phyloP scores from a whole-genome alignment of 139 green algal genomes.

The Pleodorina starrii region DNA sequence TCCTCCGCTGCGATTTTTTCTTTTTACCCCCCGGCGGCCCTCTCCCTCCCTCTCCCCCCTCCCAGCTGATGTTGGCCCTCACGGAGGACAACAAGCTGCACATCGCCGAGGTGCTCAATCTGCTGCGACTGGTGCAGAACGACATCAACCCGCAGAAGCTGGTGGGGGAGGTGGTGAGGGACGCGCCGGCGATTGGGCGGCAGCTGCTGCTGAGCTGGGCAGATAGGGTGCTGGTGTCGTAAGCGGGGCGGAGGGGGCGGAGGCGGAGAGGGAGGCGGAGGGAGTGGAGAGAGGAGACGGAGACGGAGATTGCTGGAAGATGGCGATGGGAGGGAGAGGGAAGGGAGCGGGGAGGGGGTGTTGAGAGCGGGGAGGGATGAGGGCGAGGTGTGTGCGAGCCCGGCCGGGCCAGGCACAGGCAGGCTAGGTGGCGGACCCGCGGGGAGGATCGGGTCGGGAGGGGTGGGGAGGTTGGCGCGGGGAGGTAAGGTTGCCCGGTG shows the following conservation, averaged over 20 bases:
- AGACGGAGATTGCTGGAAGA: no score
- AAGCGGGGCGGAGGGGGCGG: not conserved
- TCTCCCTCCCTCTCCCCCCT: slow-evolving; percentile 37
- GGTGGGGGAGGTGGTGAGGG: slow-evolving; percentile 59
- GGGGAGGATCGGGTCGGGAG: no score
- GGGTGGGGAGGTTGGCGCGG: no score
- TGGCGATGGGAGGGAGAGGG: no score
- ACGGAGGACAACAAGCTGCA: slow-evolving; percentile 97
- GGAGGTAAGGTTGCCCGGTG: not conserved
- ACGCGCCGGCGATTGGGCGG: slow-evolving; percentile 58
- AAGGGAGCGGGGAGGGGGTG: no score
- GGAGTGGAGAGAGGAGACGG: not conserved
- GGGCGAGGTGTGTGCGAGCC: no score
- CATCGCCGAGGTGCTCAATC: slow-evolving; percentile 78
- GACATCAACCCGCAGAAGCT: slow-evolving; percentile 69
- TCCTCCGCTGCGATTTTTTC: not conserved
- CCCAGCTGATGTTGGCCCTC: slow-evolving; percentile 91
- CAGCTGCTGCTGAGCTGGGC: slow-evolving; percentile 74
- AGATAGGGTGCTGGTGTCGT: slow-evolving; percentile 72
- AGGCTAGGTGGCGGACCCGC: no score
- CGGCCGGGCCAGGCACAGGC: no score
- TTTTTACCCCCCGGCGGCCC: not conserved
- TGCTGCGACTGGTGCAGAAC: slow-evolving; percentile 72
- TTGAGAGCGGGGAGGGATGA: no score
- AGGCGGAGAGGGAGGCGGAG: not conserved